Conservation (phyloP, 2,329 filamentous ascomycete species). For the Nemania abortiva region DNA sequence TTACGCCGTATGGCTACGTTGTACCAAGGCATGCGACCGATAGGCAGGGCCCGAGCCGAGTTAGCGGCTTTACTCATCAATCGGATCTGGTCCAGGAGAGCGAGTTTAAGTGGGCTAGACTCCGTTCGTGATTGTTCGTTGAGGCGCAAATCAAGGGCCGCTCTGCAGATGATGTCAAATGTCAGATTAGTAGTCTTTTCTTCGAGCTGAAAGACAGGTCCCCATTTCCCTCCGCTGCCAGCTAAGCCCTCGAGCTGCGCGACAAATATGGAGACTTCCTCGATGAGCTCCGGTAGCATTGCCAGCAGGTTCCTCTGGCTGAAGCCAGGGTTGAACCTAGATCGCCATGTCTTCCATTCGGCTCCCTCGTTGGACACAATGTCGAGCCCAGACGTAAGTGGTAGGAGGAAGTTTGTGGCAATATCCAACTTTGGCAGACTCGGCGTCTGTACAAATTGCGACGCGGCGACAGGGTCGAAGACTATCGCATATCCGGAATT, state of each 20-base stretch:
- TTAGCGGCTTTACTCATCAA: constrained; percentile 41
- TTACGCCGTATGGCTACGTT: constrained; percentile 43
- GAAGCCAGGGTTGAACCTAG: constrained; percentile 55
- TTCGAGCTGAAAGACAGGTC: constrained; percentile 52
- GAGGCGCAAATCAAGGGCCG: constrained; percentile 49
- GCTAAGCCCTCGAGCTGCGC: constrained; percentile 47
- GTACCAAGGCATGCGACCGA: constrained; percentile 44
- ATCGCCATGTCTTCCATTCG: constrained; percentile 50
- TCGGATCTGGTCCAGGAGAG: constrained; percentile 42
- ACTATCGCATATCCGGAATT: constrained; percentile 39
- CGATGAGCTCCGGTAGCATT: constrained; percentile 53
- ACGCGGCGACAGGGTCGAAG: constrained; percentile 40
- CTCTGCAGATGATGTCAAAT: constrained; percentile 56
- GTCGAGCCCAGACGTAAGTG: constrained; percentile 52
- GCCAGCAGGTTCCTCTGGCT: constrained; percentile 53
- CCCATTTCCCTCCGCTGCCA: constrained; percentile 48
- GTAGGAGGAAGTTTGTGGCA: constrained; percentile 40
- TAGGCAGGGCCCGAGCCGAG: constrained; percentile 35
- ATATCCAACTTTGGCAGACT: constrained; percentile 43
- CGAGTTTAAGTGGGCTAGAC: constrained; percentile 43
- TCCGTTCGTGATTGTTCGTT: constrained; percentile 44
- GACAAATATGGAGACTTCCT: constrained; percentile 55
- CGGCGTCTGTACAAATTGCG: constrained; percentile 44
- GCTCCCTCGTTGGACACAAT: constrained; percentile 51
- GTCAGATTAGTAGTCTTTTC: constrained; percentile 54